Percentiles rank a stretch among this genome's conserved stretches.
Conservation (phyloP, 495 filamentous ascomycete genomes). For the Aspergillus mulundensis region DNA sequence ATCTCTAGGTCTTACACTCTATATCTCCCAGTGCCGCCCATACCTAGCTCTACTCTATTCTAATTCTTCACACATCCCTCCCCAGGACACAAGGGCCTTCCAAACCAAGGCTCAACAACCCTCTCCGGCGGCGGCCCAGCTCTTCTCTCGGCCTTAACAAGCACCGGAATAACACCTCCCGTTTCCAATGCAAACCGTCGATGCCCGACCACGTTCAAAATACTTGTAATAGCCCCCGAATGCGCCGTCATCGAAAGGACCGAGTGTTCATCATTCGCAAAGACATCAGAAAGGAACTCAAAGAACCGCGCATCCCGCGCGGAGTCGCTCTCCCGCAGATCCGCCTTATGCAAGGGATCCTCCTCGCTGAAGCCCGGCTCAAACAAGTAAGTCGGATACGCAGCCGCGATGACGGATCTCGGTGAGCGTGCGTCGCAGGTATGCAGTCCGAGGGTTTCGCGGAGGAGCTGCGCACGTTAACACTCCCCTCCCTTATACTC, state of each 20-base stretch:
- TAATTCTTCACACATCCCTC: not conserved
- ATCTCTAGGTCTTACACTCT: not conserved
- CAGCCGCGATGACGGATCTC: slow-evolving; percentile 51
- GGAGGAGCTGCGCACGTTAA: slow-evolving; percentile 40
- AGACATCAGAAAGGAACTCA: slow-evolving; percentile 60
- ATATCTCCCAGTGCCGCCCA: not conserved
- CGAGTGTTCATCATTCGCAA: slow-evolving; percentile 53
- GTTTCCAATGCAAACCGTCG: slow-evolving; percentile 61
- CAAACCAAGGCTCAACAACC: slow-evolving; percentile 32
- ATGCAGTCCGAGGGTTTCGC: slow-evolving; percentile 72
- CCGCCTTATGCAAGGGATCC: slow-evolving; percentile 56
- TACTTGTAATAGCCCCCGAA: slow-evolving; percentile 60
- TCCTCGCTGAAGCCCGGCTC: slow-evolving; percentile 61
- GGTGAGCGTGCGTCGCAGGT: slow-evolving; percentile 73
- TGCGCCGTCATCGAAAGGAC: slow-evolving; percentile 71
- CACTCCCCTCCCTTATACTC: too few relatives aligned
- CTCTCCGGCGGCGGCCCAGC: slow-evolving; percentile 27
- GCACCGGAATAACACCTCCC: slow-evolving; percentile 66
- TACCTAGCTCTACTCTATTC: not conserved
- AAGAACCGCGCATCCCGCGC: slow-evolving; percentile 54
- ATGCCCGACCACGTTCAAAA: slow-evolving; percentile 60
- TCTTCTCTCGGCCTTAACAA: slow-evolving; percentile 53
- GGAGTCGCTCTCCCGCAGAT: slow-evolving; percentile 50
- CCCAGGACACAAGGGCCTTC: slow-evolving; percentile 18
- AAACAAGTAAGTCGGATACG: slow-evolving; percentile 58